Conservation (phyloP, 495 filamentous ascomycete genomes). For the Annulohypoxylon nitens region DNA sequence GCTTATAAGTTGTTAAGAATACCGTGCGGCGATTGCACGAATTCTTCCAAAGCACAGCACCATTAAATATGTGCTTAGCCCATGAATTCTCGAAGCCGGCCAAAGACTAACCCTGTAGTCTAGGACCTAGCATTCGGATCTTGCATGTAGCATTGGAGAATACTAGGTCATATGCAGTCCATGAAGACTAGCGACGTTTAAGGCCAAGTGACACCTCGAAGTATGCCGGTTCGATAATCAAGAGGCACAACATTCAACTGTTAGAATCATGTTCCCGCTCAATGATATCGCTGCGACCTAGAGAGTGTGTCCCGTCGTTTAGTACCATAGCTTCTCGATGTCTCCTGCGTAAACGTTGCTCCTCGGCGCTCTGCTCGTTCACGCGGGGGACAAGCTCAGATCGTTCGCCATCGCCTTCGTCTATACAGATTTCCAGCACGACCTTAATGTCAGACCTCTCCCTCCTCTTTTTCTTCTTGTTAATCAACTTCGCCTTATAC, state of each 20-base stretch:
- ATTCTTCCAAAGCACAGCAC: too few species aligned
- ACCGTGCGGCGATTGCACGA: too few species aligned
- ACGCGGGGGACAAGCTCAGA: slow-evolving; percentile 53
- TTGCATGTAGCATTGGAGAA: slow-evolving; percentile 5
- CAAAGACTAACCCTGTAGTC: neutral
- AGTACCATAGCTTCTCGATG: slow-evolving; percentile 75
- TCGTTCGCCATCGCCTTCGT: slow-evolving; percentile 45
- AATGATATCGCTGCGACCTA: slow-evolving; percentile 71
- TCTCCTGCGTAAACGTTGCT: slow-evolving; percentile 66
- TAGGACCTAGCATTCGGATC: neutral
- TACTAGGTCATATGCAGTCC: neutral
- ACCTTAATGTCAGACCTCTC: slow-evolving; percentile 50
- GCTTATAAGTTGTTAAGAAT: too few species aligned
- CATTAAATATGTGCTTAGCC: too few species aligned
- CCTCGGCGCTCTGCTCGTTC: slow-evolving; percentile 62
- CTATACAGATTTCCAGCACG: slow-evolving; percentile 53
- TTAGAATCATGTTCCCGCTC: slow-evolving; percentile 57
- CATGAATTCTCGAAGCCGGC: neutral
- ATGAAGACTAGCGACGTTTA: neutral
- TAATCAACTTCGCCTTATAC: slow-evolving; percentile 56
- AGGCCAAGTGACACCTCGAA: neutral
- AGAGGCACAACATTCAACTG: slow-evolving; percentile 28
- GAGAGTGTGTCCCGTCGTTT: slow-evolving; percentile 68
- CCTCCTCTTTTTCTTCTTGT: slow-evolving; percentile 24
- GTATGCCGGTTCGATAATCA: neutral